Evolutionary conservation across 345 rosid genomes (phyloP).

Genomic region (Punica granatum): DNA sequence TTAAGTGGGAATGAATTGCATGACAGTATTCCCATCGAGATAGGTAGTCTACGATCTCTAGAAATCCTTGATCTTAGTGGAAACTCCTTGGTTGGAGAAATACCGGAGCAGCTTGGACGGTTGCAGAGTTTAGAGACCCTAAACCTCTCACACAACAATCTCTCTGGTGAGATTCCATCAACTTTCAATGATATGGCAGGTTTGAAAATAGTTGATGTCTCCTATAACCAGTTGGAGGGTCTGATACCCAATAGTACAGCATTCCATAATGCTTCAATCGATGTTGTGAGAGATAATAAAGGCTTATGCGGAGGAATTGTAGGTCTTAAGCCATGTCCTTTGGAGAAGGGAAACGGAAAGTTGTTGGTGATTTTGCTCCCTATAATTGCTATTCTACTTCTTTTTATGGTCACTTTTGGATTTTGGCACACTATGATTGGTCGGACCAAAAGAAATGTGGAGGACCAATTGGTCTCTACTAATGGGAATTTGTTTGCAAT

Average conservation of each 20-base stretch:
- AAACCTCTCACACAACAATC: constrained; percentile 7
- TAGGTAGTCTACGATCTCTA: not conserved
- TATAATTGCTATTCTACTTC: not conserved
- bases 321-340: constrained; percentile 9
- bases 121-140: not conserved
- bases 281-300: constrained; percentile 9
- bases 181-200: constrained; percentile 4
- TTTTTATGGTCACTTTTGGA: not conserved
- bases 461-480: not conserved
- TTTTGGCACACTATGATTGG: not conserved
- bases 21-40: constrained; percentile 1
- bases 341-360: not conserved
- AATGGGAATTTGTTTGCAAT: not conserved
- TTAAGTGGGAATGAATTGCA: constrained; percentile 4
- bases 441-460: not conserved
- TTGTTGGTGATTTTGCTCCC: constrained; percentile 11
- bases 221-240: constrained; percentile 25
- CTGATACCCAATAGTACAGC: constrained; percentile 18
- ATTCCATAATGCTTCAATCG: constrained; percentile 14
- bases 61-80: not conserved
- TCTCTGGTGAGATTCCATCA: not conserved
- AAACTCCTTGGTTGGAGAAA: no score
- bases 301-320: constrained; percentile 18
- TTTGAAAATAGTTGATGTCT: constrained; percentile 16
- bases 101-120: not conserved